A percentile compares a stretch with the other conserved stretches of the same genome.
These are phyloP conservation scores for Acacia confusa DNA, from an alignment of 306 rosid genomes.

Conservation along the genomic window DNA sequence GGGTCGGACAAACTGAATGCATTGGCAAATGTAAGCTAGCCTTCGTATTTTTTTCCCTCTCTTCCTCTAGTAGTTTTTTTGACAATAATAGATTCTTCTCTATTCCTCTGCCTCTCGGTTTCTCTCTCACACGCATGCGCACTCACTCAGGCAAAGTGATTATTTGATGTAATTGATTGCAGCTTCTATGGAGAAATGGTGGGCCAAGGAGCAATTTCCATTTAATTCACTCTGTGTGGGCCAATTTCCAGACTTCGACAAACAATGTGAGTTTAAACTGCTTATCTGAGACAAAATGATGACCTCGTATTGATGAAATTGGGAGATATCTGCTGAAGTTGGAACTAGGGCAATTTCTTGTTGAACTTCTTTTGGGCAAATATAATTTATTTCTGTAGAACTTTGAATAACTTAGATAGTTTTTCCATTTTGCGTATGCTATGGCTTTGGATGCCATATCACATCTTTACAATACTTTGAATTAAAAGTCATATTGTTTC, in stretches of 20 bases:
- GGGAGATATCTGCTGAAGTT: constrained; percentile 22
- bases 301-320: constrained; percentile 18
- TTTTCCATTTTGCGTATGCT: neutral
- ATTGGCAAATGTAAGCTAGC: constrained; percentile 70
- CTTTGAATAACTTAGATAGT: neutral
- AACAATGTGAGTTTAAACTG: constrained; percentile 71
- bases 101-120: neutral
- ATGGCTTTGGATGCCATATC: constrained; percentile 23
- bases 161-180: constrained; percentile 31
- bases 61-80: neutral
- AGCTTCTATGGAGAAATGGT: constrained; percentile 91
- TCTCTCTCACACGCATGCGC: neutral
- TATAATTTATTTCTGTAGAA: neutral
- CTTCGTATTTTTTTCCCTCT: neutral
- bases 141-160: neutral
- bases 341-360: constrained; percentile 19
- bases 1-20: constrained; percentile 67
- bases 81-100: neutral
- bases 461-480: constrained; percentile 18
- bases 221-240: constrained; percentile 95
- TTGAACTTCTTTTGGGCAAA: neutral
- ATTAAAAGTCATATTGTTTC: constrained; percentile 3
- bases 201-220: constrained; percentile 67
- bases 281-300: constrained; percentile 13
- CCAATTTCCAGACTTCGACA: constrained; percentile 90